Evolutionary conservation across 768 basidiomycete species (phyloP).

Genomic region (Pulveroboletus ravenelii): DNA sequence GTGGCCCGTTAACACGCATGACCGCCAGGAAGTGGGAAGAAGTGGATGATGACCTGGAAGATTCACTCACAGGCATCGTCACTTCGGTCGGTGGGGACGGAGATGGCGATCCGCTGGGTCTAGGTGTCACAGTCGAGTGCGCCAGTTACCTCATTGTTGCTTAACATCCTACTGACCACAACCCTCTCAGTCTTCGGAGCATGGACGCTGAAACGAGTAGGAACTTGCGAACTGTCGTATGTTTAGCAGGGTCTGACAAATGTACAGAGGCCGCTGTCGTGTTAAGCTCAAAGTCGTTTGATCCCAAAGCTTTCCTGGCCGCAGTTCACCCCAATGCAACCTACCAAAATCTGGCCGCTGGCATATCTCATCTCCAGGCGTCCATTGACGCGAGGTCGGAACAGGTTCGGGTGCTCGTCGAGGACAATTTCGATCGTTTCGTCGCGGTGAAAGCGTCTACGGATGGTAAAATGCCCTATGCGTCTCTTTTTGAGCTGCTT

Average conservation of each 20-base stretch:
- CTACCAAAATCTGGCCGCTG: slow-evolving; percentile 82
- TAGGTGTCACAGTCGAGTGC: slow-evolving; percentile 62
- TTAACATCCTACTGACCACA: slow-evolving; percentile 1
- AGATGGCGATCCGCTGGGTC: slow-evolving; percentile 74
- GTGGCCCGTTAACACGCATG: slow-evolving; percentile 4
- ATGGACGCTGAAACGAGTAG: slow-evolving; percentile 77
- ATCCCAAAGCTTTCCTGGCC: slow-evolving; percentile 90
- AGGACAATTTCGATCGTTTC: slow-evolving; percentile 97
- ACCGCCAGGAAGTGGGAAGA: slow-evolving; percentile 79
- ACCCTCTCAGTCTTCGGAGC: slow-evolving; percentile 46
- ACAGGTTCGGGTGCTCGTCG: slow-evolving; percentile 91
- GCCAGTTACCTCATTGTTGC: slow-evolving; percentile 14
- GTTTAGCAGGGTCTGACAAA: slow-evolving; percentile 6
- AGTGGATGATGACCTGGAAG: slow-evolving; percentile 78
- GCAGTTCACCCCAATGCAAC: slow-evolving; percentile 92
- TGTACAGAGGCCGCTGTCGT: slow-evolving; percentile 70
- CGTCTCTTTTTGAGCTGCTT: not conserved
- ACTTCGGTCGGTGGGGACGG: slow-evolving; percentile 53
- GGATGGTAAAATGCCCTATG: slow-evolving; percentile 57
- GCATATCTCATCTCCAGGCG: slow-evolving; percentile 65
- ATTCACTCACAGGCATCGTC: slow-evolving; percentile 66
- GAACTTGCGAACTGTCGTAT: slow-evolving; percentile 9
- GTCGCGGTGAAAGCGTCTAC: slow-evolving; percentile 96
- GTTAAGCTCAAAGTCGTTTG: slow-evolving; percentile 90
- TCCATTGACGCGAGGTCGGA: slow-evolving; percentile 90